Base-by-base conservation (phyloP, 768 basidiomycete species). In the Psilocybe cyanescens region DNA sequence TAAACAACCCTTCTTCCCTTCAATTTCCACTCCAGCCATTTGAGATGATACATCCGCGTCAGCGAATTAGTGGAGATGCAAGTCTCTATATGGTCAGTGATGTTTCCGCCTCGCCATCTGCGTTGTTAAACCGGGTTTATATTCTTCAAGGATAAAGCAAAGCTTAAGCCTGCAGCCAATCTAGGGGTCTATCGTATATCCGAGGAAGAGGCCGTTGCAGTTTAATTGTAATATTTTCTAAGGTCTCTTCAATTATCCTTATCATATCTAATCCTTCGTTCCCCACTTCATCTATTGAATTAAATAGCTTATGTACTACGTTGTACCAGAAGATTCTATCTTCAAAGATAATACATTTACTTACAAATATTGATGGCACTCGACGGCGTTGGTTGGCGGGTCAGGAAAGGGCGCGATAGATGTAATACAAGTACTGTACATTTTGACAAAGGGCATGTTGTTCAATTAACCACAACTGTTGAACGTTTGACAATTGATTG, bases 101-200 rank as follows among this genome's bases (percentile, higher is more conserved):
- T 17, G 28, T 44, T 19, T 28, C 6, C 8, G n/a, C 33, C 19
- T 29, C 4, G 16, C 5, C 31, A 49, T 4, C 17, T 53, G 35
- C 16, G 4, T 56, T 29, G 3, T 31, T 47, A 47, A 45, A 46
- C 24, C 39, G 14, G 17, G 2, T 53, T 45, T 24, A 24, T 12
- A 16, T 57, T n/a, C 47, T 29, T 39, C 4, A 11, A 61, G 60
- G 56, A 61, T 53, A 51, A 46, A 35, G 8, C 60, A 11, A 56
- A 57, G 47, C 30, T 57, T 12, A 39, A 53, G 2, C 60, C 53
- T 16, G 24, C 51, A 4, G 47, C 59, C 16, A 55, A 60, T 12
- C 45, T 55, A 19, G 54, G 59, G 24, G 54, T 60, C 19, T 60
- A 55, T 33, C 59, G 53, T 37, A 60, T 60, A 55, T 60, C 59